Base-by-base conservation (phyloP, 2,329 filamentous ascomycete species). In the Fusarium sp. region DNA sequence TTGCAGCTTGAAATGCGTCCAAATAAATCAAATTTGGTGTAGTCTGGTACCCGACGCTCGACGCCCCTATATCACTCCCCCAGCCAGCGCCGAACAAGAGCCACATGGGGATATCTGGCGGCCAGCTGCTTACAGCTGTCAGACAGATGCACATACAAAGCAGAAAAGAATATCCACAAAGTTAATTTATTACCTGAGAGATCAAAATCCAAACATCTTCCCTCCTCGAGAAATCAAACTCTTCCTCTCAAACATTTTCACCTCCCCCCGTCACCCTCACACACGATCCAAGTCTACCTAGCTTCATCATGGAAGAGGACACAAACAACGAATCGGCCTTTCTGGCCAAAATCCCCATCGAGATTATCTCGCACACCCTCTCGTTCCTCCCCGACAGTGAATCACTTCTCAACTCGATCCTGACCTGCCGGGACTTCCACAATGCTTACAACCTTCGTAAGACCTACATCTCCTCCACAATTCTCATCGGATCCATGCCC, bases 401-500 rank as follows among this genome's bases (percentile, higher is more conserved):
- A 2, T 29, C 63, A 2, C 18, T 74, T 11, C 24, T 39, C 5
- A 33, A 39, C 5, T 41, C 22, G 1, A 54, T 60, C 4, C 18
- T 43, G 4, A 74, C 72, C 3, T 59, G 71, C 8, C 22, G 39
- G 13, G 29, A n/a, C 3, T 18, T 74, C 1, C 29, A 74, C 20
- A 48, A 43, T 7, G 64, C 68, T 11, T 74, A 60, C 50, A 45
- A 60, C 1, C 35, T 54, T 10, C 41, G 54, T 20, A 33, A 60
- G 22, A 35, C 45, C 11, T 58, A 58, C 33, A 65, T 74, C 45
- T 9, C 60, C 22, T 63, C 60, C 5, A 56, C 50, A 3, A 20
- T 74, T 18, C 35, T 74, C 2, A 72, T 74, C 31, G 37, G 59
- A 22, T 41, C 43, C 1, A 74, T 74, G 68, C 43, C 65, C 4